Evolutionary conservation across 202 grass and related monocot species (phyloP).

Genomic region (Cymbopogon flexuosus): DNA sequence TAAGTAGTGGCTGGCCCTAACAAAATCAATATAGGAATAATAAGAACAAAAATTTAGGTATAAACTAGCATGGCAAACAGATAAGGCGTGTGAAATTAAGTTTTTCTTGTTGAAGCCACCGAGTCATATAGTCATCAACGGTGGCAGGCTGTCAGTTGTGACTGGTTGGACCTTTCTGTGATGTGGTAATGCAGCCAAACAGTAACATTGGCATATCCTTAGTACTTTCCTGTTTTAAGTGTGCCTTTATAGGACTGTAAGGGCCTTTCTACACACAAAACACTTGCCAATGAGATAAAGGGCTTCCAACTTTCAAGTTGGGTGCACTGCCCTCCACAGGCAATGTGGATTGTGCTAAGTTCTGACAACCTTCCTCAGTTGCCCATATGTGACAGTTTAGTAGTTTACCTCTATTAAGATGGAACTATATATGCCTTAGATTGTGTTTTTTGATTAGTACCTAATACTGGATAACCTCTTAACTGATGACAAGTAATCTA

Average conservation of each 20-base stretch:
- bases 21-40: neutral
- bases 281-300: neutral
- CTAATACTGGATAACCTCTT: neutral
- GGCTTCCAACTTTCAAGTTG: neutral
- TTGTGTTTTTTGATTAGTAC: neutral
- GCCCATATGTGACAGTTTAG: neutral
- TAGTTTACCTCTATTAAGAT: neutral
- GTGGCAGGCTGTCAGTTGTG: neutral
- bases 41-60: neutral
- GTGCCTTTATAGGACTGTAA: neutral
- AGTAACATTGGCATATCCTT: neutral
- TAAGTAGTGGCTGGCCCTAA: neutral
- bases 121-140: neutral
- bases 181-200: neutral
- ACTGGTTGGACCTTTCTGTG: neutral
- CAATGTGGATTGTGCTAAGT: neutral
- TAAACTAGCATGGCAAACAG: neutral
- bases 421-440: neutral
- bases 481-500: conserved; percentile 5
- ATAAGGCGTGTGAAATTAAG: neutral
- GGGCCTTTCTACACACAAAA: neutral
- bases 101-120: neutral
- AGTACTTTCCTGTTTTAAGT: neutral
- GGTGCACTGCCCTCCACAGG: neutral
- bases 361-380: neutral